Base-by-base conservation (phyloP, 192 early-diverging fungal species). In the Fimicolochytrium jonesii region DNA sequence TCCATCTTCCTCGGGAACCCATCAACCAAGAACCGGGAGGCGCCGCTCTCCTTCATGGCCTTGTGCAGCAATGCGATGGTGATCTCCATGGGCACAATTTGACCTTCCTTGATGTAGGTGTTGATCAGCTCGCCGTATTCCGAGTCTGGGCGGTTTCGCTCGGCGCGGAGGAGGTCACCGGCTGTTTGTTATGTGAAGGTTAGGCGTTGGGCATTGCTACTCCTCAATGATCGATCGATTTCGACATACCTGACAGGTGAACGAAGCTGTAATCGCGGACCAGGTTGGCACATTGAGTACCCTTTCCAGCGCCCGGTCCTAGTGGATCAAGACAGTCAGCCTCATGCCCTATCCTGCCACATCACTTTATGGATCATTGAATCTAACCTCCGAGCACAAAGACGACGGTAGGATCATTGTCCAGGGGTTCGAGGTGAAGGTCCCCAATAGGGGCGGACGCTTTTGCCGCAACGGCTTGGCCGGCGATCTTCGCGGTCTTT, bases 11-110 rank as follows among this genome's bases (percentile, higher is more conserved):
- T 77, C 10, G 97, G 97, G 86, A 99, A 99, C 1, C 97, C 97
- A 59, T 99, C 97, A 47, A 99, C 87, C 68, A 99, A 71, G 77
- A 99, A 99, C 44, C 88, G 75, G 10, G 77, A 76, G 10, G 71
- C 63, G 41, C 78, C 72, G 54, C 74, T 77, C 36, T 80, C 78
- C 59, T 82, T 81, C 90, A 99, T 97, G 11, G 91, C 92, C 29
- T 90, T 85, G 56, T 94, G 87, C 42, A 99, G 81, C 7, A 99
- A 78, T 1, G 83, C 83, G 56, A 97, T 94, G 5, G 95, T 97
- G 54, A 99, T 91, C 65, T 93, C 91, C 78, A 88, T 88, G 23
- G 95, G 97, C 11, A 99, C 97, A 71, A 97, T 97, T 59, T 90
- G 67, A 29, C 96, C 96, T 59, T 95, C 92, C 36, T 86, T 87